These are phyloP conservation scores for Pythium aristosporum DNA, from an alignment of 352 stramenopile genomes.

Conservation along the genomic window DNA sequence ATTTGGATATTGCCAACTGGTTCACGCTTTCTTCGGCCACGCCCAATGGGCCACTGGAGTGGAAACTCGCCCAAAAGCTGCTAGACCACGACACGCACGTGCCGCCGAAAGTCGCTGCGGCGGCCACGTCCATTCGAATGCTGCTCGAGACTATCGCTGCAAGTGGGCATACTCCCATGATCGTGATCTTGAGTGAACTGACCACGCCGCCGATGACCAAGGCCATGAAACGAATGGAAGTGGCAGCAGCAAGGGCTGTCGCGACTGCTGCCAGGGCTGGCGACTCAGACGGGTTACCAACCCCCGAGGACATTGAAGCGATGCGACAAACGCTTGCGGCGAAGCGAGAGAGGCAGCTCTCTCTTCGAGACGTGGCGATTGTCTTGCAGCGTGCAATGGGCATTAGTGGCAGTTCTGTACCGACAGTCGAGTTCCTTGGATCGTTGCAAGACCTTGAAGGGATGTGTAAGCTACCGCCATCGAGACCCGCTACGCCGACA, in stretches of 20 bases:
- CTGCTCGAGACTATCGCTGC: conserved; percentile 23
- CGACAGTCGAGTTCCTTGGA: conserved; percentile 34
- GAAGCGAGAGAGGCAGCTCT: conserved; percentile 22
- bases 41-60: conserved; percentile 23
- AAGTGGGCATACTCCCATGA: conserved; percentile 5
- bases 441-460: conserved; percentile 19
- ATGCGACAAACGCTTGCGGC: conserved; percentile 16
- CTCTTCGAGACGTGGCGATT: conserved; percentile 30
- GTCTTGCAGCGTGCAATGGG: conserved; percentile 40
- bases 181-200: conserved; percentile 57
- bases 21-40: conserved; percentile 38
- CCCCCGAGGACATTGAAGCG: conserved; percentile 23
- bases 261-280: not conserved
- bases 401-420: not conserved
- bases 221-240: conserved; percentile 34
- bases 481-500: not conserved
- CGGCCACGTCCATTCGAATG: conserved; percentile 26
- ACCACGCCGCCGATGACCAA: conserved; percentile 51
- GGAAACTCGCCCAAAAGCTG: conserved; percentile 49
- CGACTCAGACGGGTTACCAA: conserved; percentile 1
- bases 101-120: conserved; percentile 35
- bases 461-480: not conserved
- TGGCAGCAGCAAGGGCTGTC: not conserved
- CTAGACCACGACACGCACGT: conserved; percentile 42
- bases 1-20: conserved; percentile 72